These are phyloP conservation scores for Takakia lepidozioides DNA, from an alignment of 225 moss, liverwort and hornwort genomes.

Conservation along the genomic window DNA sequence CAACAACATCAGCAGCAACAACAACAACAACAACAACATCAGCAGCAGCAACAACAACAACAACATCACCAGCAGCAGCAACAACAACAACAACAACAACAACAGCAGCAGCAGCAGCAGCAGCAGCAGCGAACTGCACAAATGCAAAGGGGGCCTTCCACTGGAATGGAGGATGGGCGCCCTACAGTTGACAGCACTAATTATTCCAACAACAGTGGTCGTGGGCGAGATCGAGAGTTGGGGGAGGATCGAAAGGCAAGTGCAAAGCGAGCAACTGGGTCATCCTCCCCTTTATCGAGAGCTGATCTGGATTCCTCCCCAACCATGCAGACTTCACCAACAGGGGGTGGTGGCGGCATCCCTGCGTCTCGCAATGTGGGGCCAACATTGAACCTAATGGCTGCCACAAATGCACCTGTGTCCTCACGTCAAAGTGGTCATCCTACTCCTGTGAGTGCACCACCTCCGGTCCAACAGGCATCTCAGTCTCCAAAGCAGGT, in stretches of 20 bases:
- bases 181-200: constrained; percentile 22
- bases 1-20: constrained; percentile 16
- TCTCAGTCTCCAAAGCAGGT: constrained; percentile 25
- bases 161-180: constrained; percentile 38
- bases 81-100: too few relatives aligned
- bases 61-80: constrained; percentile 22
- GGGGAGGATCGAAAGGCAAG: constrained; percentile 52
- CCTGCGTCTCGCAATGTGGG: constrained; percentile 34
- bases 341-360: constrained; percentile 13
- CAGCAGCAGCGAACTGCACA: constrained; percentile 31
- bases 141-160: constrained; percentile 19
- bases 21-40: too few relatives aligned
- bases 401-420: constrained; percentile 24
- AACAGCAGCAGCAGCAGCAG: constrained; percentile 18
- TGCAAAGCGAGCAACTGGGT: constrained; percentile 32
- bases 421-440: constrained; percentile 31
- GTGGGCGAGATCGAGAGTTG: constrained; percentile 26
- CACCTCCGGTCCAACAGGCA: too few relatives aligned
- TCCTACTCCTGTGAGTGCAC: constrained; percentile 7
- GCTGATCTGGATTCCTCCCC: constrained; percentile 33
- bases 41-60: constrained; percentile 9
- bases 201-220: constrained; percentile 19
- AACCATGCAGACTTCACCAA: constrained; percentile 8
- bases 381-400: constrained; percentile 44
- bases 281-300: constrained; percentile 21